Base-by-base conservation (phyloP, 768 basidiomycete species). In the Boletus rubroflammeus region DNA sequence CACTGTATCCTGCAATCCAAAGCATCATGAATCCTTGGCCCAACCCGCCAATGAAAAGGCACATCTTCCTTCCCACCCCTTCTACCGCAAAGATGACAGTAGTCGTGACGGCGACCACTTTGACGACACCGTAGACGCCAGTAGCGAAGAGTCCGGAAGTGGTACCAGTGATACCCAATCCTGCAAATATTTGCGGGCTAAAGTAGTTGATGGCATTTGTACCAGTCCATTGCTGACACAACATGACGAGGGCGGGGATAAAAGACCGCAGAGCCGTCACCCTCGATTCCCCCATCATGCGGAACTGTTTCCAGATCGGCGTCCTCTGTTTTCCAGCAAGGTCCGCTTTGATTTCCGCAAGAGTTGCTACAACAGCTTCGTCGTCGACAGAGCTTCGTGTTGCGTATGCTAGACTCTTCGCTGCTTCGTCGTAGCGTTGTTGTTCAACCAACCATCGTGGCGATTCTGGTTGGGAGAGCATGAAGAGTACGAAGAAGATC, bases 181-280 rank as follows among this genome's bases (percentile, higher is more conserved):
- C 66, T 3, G 73, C 73, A 56, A 83, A 82, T 55, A 82, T 78
- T 38, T 74, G 62, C 0, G 81, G 81, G 56, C 76, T 76, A 54
- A 75, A 83, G 58, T 82, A 82, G 60, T 80, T 80, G 60, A 82
- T 78, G 3, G 79, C 74, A 56, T 82, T 81, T 13, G 78, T 78
- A 14, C 81, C 81, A 0, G 77, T 81, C 75, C 78, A 79, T 63
- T 81, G 73, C 38, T 69, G 67, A 62, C 75, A 76, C 55, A 78
- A 70, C 75, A 80, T 79, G 55, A 78, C 68, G 25, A 79, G 58
- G 1, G 76, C 72, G 5, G 78, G 77, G 19, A 79, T 78, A 47
- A 76, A 72, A 21, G 73, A 76, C 31, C 76, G 69, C n/a, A 79
- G 53, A 0, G 73, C 72, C n/a, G 73, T 77, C 3, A 62, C 53